Conservation (phyloP, 1,139 yeast genomes). For the Saccharomyces hybrid region DNA sequence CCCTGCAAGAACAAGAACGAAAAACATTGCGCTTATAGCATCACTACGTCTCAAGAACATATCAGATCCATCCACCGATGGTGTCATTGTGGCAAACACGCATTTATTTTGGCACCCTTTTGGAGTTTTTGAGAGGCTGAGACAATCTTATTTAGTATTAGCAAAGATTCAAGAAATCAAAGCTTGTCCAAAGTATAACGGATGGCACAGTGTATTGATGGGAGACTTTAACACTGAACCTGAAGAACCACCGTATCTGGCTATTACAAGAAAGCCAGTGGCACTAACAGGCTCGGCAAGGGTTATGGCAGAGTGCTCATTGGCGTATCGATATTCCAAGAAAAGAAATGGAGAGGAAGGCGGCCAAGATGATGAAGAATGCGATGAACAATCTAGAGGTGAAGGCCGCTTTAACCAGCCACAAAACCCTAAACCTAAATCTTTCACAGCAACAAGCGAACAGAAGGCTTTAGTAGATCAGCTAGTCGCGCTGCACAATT, state of each 20-base stretch:
- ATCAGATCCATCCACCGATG: conserved; percentile 30
- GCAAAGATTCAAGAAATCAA: conserved; percentile 43
- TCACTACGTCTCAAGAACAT: conserved; percentile 41
- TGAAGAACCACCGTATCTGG: conserved; percentile 38
- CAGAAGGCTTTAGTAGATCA: conserved; percentile 37
- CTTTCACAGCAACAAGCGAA: conserved; percentile 38
- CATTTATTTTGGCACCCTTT: conserved; percentile 89
- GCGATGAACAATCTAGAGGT: conserved; percentile 35
- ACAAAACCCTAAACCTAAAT: conserved; percentile 45
- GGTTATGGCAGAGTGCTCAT: neutral
- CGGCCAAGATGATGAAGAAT: conserved; percentile 23
- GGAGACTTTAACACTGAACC: conserved; percentile 88
- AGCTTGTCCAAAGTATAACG: conserved; percentile 30
- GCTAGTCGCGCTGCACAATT: conserved; percentile 46
- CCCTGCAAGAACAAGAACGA: conserved; percentile 47
- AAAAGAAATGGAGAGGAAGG: conserved; percentile 33
- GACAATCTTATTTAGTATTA: conserved; percentile 60
- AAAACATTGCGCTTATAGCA: conserved; percentile 55
- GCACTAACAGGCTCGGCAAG: neutral
- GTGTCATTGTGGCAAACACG: conserved; percentile 65
- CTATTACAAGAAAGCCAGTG: conserved; percentile 1
- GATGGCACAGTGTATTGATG: conserved; percentile 35
- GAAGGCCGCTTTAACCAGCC: conserved; percentile 36
- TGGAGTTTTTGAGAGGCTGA: conserved; percentile 74
- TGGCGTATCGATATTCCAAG: conserved; percentile 29